Evolutionary conservation across 306 rosid species (phyloP), one percentile per base, ranked within the genome.

Genomic region (Sesbania bispinosa): DNA sequence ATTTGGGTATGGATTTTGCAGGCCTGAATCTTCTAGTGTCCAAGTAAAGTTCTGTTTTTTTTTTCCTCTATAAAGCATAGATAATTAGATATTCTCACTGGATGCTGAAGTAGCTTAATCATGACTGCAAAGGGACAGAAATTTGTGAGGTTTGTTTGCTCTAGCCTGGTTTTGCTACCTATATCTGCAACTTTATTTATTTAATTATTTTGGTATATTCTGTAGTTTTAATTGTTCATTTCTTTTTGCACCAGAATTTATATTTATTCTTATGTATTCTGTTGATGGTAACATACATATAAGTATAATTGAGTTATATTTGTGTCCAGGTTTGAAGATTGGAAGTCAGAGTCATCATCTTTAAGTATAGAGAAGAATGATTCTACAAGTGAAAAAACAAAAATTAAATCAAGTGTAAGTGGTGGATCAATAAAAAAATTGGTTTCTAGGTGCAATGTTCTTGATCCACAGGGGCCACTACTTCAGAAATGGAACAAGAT

Each of bases 401-500:
- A 80, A 67, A 29, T 61, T n/a, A 86, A 85, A 54, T 36, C 80
- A 57, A 85, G 82, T 46, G n/a, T 51, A 27, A 68, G 42, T 60
- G 85, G 81, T 59, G 72, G 27, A 64, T 54, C 73, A 18, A 54
- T 10, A 39, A 67, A 77, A 55, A 81, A 79, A 18, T 2, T 52
- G 32, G 83, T 36, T 35, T 36, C 71, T 36, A 29, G 59, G 80
- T 79, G 55, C 27, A 71, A 64, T 57, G 81, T 91, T 73, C 81
- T 91, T 61, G 87, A 95, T 75, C 97, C 99, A 41, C 99, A 91
- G 41, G 94, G 87, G 20, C 20, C 85, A 59, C 53, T 84, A 18
- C 96, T 95, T 83, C 97, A 89, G 79, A 72, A 32, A 50, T 91
- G 99, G 97, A 95, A 95, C 77, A 95, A 86, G 80, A 89, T 65